Evolutionary conservation across 805 yeast genomes (phyloP), one percentile per base, ranked within the genome.

Genomic region (Candida nitratophila): DNA sequence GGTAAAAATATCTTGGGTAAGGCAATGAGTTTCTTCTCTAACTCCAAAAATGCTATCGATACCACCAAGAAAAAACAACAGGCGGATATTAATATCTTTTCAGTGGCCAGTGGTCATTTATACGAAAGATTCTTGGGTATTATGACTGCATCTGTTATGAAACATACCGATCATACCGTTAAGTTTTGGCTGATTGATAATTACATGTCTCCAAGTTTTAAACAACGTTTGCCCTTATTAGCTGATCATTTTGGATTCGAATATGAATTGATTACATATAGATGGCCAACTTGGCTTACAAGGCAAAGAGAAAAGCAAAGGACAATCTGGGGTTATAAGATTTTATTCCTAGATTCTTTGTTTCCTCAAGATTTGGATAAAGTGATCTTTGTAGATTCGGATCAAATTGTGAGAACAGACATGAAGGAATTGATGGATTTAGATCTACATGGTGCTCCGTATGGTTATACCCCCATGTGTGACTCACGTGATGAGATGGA

Each of bases 211-310:
- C 81, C 89, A 34, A 65, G 77, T 3, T 79, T 90, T 55, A 80
- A 76, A 56, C 56, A 65, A 26, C 73, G 78, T 40, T 56, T 87
- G n/a, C 85, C 87, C 0, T 50, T 55, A 15, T 55, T 87, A 44
- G 81, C 95, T 0, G 60, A 66, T 16, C 57, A 73, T 43, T 77
- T 75, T 55, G 77, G 79, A 1, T 84, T 86, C 55, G 74, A 82
- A 40, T 86, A 81, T 55, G 91, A 88, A 54, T 63, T 88, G 38
- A 70, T 93, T n/a, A 77, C 84, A 1, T 91, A 86, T 61, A 83
- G 84, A 49, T 91, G 99, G 99, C 99, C 99, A 14, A 61, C 69
- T 10, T 91, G 97, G 96, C 68, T 91, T 19, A 73, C 90, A 41
- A 73, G 73, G 3, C 98, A 91, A 63, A 62, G 82, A 32, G 91